Evolutionary conservation across 768 basidiomycete species (phyloP).

Genomic region (Suillus luteus): DNA sequence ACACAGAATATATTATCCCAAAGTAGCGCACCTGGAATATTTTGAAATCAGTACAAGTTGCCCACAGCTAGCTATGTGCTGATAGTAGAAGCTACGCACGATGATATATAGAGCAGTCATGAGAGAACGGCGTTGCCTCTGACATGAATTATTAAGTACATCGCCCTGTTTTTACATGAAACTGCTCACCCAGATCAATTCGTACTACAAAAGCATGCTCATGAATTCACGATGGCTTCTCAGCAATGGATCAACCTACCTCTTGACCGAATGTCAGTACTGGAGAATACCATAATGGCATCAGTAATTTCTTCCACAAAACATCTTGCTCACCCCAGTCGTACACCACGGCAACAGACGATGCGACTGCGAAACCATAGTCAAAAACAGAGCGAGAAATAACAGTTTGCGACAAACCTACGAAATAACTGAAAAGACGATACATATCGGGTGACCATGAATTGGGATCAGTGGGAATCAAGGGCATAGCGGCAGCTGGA

Average conservation of each 20-base stretch:
- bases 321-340: conserved; percentile 2
- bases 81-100: neutral
- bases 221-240: neutral
- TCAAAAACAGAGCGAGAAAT: neutral
- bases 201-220: neutral
- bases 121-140: neutral
- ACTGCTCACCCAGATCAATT: neutral
- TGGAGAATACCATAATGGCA: neutral
- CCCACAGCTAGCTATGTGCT: too few relatives aligned
- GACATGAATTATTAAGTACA: neutral
- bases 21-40: neutral
- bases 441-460: neutral
- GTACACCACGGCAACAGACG: neutral
- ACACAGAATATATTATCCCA: neutral
- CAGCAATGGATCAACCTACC: neutral
- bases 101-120: conserved; percentile 2
- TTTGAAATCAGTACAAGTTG: neutral
- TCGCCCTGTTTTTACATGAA: neutral
- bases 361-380: neutral
- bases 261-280: neutral
- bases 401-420: neutral
- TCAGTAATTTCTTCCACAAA: neutral
- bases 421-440: neutral
- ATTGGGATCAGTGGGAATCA: neutral
- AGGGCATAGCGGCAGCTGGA: neutral